phyloP scores from a whole-genome alignment of 208 protist genomes.

The Crithidia mellificae region DNA sequence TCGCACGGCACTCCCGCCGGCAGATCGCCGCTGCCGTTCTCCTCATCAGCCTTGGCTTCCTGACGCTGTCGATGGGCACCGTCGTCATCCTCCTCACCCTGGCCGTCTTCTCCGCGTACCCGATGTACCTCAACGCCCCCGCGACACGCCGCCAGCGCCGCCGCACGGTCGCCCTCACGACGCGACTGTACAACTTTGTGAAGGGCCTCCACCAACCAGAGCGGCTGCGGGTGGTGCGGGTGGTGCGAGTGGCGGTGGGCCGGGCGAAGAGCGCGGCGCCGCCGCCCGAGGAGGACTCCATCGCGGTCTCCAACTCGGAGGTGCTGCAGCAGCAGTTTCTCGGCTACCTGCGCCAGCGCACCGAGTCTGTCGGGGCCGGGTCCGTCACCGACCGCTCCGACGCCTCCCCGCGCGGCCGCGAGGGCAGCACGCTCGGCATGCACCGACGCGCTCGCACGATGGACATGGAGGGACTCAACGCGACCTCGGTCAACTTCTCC shows the following conservation, averaged over 20 bases:
- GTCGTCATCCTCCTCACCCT: constrained; percentile 42
- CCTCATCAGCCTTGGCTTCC: constrained; percentile 25
- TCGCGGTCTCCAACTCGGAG: constrained; percentile 6
- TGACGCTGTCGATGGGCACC: constrained; percentile 54
- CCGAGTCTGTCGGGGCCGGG: constrained; percentile 14
- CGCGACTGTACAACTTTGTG: neutral
- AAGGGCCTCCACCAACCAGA: constrained; percentile 17
- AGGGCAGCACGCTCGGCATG: constrained; percentile 10
- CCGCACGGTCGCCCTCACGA: constrained; percentile 12
- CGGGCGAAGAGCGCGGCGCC: constrained; percentile 1
- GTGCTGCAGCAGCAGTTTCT: constrained; percentile 31
- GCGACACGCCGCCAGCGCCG: constrained; percentile 29
- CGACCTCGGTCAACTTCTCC: constrained; percentile 17
- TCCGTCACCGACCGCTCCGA: constrained; percentile 25
- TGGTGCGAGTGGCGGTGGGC: constrained; percentile 30
- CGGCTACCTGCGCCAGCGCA: constrained; percentile 21
- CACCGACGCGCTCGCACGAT: constrained; percentile 29
- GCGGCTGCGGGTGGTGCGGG: constrained; percentile 27
- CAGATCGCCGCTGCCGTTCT: constrained; percentile 30
- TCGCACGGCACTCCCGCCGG: constrained; percentile 37
- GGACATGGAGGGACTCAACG: constrained; percentile 21
- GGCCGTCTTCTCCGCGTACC: constrained; percentile 52
- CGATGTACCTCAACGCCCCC: constrained; percentile 47
- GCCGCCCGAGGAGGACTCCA: constrained; percentile 9
- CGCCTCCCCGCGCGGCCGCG: constrained; percentile 14